phyloP scores from a whole-genome alignment of 306 rosid species.

The Fragaria vesca region DNA sequence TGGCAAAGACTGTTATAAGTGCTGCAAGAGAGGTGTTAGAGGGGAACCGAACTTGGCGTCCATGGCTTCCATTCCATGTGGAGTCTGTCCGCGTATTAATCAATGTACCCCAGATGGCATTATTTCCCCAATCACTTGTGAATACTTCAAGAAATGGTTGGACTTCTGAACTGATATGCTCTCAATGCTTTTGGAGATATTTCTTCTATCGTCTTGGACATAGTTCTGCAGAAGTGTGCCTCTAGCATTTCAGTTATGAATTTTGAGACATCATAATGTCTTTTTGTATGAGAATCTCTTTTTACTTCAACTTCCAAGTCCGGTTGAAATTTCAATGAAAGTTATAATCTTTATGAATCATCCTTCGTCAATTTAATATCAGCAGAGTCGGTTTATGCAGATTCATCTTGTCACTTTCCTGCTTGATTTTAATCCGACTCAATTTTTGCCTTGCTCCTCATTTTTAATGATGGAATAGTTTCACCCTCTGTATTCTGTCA shows the following conservation, averaged over 20 bases:
- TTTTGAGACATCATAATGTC: background rate
- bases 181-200: background rate
- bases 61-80: slow-evolving; percentile 70
- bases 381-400: background rate
- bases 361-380: background rate
- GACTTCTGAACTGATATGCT: slow-evolving; percentile 42
- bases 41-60: slow-evolving; percentile 44
- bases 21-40: slow-evolving; percentile 46
- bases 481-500: background rate
- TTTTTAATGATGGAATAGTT: background rate
- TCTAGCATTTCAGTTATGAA: background rate
- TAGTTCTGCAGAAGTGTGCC: background rate
- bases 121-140: slow-evolving; percentile 67
- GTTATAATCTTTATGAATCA: background rate
- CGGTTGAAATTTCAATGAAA: background rate
- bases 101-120: slow-evolving; percentile 60
- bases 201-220: background rate
- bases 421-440: background rate
- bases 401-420: background rate
- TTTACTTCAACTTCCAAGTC: background rate
- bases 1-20: slow-evolving; percentile 59
- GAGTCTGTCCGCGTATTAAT: slow-evolving; percentile 67
- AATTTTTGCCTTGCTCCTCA: background rate
- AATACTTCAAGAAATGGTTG: slow-evolving; percentile 60
- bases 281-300: background rate